These are phyloP conservation scores for Cucurbitaria berberidis DNA, from an alignment of 2,329 filamentous ascomycete species.

Conservation along the genomic window DNA sequence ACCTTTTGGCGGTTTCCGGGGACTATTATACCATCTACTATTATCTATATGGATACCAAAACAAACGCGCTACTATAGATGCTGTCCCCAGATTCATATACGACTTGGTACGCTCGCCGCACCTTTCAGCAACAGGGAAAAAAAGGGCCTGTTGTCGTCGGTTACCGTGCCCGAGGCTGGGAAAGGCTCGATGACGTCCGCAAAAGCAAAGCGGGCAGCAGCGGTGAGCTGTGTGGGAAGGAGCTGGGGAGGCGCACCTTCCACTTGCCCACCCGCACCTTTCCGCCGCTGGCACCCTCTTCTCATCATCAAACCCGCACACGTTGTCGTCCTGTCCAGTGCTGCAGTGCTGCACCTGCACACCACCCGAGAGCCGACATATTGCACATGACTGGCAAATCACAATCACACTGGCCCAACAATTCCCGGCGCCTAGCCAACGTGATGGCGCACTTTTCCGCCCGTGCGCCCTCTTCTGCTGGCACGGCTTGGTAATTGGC, in stretches of 20 bases:
- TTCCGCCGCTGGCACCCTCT: background rate
- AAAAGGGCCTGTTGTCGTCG: background rate
- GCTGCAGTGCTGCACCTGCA: too few relatives aligned
- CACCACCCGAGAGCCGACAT: conserved; percentile 7
- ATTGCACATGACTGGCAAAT: conserved; percentile 36
- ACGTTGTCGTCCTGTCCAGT: background rate
- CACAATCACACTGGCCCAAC: conserved; percentile 30
- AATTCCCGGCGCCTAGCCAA: conserved; percentile 42
- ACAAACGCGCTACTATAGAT: too few relatives aligned
- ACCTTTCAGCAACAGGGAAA: too few relatives aligned
- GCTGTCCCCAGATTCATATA: too few relatives aligned
- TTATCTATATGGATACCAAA: too few relatives aligned
- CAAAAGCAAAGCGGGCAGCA: conserved; percentile 11
- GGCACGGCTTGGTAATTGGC: conserved; percentile 23
- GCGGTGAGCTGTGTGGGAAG: conserved; percentile 13
- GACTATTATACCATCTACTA: too few relatives aligned
- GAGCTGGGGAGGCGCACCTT: background rate
- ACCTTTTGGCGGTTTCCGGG: too few relatives aligned
- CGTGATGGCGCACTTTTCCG: conserved; percentile 24
- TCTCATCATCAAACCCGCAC: background rate
- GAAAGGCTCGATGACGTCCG: conserved; percentile 11
- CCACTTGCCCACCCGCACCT: conserved; percentile 5
- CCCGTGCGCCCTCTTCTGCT: conserved; percentile 1
- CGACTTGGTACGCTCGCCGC: too few relatives aligned
- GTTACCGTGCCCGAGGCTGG: background rate